These are phyloP conservation scores for Iberis pinnata DNA, from an alignment of 345 rosid species.

Conservation along the genomic window DNA sequence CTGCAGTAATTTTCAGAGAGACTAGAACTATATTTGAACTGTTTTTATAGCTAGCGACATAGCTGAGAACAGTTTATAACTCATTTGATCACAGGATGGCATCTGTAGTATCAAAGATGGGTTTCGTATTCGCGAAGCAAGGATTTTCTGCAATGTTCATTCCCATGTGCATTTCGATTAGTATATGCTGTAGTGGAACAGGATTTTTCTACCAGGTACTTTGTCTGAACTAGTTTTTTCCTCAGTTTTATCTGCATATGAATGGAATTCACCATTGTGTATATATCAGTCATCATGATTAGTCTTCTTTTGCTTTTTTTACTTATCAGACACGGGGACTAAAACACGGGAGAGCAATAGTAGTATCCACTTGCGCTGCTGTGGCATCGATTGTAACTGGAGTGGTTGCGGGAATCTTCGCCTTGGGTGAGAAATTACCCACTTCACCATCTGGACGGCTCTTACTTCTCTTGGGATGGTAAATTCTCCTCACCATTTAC, in stretches of 20 bases:
- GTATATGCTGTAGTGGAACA: conserved; percentile 80
- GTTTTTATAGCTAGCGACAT: conserved; percentile 2
- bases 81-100: conserved; percentile 70
- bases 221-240: not conserved
- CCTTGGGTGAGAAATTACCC: conserved; percentile 82
- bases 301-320: conserved; percentile 4
- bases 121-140: conserved; percentile 80
- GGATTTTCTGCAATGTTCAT: conserved; percentile 59
- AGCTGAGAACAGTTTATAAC: conserved; percentile 12
- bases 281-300: conserved; percentile 1
- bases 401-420: conserved; percentile 93
- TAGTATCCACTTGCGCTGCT: conserved; percentile 91
- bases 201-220: conserved; percentile 91
- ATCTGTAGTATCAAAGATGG: conserved; percentile 95
- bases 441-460: conserved; percentile 68
- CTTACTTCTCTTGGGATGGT: conserved; percentile 82
- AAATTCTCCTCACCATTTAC: conserved; percentile 12
- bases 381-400: conserved; percentile 94
- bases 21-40: not conserved
- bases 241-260: conserved; percentile 7
- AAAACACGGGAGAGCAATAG: conserved; percentile 93
- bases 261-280: not conserved
- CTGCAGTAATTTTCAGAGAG: not conserved
- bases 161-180: conserved; percentile 79
- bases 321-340: conserved; percentile 74